Evolutionary conservation across 2,329 filamentous ascomycete species (phyloP), one percentile per base, ranked within the genome.

Genomic region (Drechslerella stenobrocha): DNA sequence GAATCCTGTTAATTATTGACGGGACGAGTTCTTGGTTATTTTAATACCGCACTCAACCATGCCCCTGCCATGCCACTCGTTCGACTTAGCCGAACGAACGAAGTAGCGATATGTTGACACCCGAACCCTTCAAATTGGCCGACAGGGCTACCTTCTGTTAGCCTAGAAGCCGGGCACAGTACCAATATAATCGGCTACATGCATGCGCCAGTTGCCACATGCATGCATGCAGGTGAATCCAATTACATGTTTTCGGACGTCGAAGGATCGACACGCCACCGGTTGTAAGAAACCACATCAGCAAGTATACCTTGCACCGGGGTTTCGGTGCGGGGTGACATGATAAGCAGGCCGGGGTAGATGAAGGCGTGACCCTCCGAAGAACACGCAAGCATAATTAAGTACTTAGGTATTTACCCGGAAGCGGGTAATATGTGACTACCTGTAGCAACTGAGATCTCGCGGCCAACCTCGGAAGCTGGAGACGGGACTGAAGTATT

Each of bases 241-340:
- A 37, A 35, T 42, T 47, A 6, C 28, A 30, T 30, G 28, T 30
- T 30, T 30, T 35, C 13, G 48, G 47, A 59, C 34, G 45, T 51
- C 50, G 42, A 52, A 48, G 26, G 63, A 67, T 67, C 63, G 55
- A 67, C 63, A 59, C 63, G 63, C 55, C 63, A 67, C 63, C 5
- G 28, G 28, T 30, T 30, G 5, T 30, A 11, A 11, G 28, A 30
- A 30, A 5, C 28, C 28, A 30, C 45, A 56, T 28, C 37, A 28
- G 24, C 37, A 46, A 4, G n/a, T 26, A 8, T 28, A 9, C 47
- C 34, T 24, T 55, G 45, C 50, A 55, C 60, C 55, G 63, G 55
- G 53, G 55, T 60, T 60, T 56, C 48, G 32, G 63, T 67, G 63
- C 55, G 55, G 63, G 55, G 63, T 67, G 55, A 47, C 45, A 55